Evolutionary conservation across 192 early-diverging fungal species (phyloP).

Genomic region (Phlyctochytrium arcticum): DNA sequence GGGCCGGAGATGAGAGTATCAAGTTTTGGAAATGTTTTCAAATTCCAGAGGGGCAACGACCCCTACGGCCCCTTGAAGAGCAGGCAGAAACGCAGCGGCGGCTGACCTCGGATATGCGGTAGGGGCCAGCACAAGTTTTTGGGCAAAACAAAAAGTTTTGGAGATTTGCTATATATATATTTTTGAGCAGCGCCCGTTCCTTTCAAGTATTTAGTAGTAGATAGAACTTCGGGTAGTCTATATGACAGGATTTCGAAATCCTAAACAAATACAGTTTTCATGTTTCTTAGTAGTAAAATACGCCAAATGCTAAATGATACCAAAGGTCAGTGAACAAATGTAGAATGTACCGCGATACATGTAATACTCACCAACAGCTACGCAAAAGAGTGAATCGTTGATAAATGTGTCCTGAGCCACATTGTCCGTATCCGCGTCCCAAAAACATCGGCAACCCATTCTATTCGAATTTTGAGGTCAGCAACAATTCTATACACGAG

Average conservation of each 20-base stretch:
- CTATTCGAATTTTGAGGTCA: constrained; percentile 15
- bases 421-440: constrained; percentile 63
- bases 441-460: constrained; percentile 58
- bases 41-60: constrained; percentile 7
- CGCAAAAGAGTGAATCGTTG: constrained; percentile 56
- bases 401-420: constrained; percentile 56
- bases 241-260: no score
- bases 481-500: neutral
- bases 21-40: constrained; percentile 41
- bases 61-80: neutral
- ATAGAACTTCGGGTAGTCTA: no score
- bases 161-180: no score
- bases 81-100: constrained; percentile 5
- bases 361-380: constrained; percentile 15
- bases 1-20: constrained; percentile 39
- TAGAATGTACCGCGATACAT: neutral
- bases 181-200: no score
- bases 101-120: constrained; percentile 3
- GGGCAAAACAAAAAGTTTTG: no score
- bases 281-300: constrained; percentile 42
- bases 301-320: constrained; percentile 37
- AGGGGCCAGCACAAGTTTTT: neutral
- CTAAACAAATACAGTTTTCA: neutral
- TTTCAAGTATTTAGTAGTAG: no score
- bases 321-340: neutral